Evolutionary conservation across 257 asterid species (phyloP), one percentile per base, ranked within the genome.

Genomic region (Knoxia roxburghii): DNA sequence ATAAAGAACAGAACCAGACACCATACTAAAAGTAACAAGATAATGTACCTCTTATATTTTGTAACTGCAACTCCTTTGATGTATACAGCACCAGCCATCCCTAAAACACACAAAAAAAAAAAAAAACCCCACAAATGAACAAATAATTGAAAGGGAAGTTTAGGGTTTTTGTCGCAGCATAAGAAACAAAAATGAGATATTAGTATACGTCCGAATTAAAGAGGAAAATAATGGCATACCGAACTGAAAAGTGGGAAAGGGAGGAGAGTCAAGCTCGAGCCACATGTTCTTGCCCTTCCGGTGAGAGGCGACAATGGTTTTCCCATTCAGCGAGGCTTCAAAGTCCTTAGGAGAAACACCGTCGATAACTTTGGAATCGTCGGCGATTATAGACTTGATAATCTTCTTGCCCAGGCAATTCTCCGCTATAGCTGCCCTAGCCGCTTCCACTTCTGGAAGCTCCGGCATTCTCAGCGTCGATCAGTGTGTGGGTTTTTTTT

Each of bases 221-320:
- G 27, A 20, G 27, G 12, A 24, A 27, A 46, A 17, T 30, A 24
- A 70, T 77, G 60, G 10, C 53, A 33, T 80, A 94, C 99, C 99
- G 70, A 90, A 94, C 71, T 90, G 99, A 77, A 94, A 94, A 76
- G 96, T 78, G 52, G 99, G 99, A 54, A 86, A 87, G 32, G 99
- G 99, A 72, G 95, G 96, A 23, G 95, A 90, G 77, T 94, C 95
- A 37, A 94, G 95, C 82, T 87, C 78, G 67, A 94, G 73, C 99
- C 99, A 94, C 97, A 94, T 88, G 80, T 94, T 90, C 68, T 94
- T 94, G 35, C 99, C 99, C 89, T 94, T 94, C 8, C 99, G 96
- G 51, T 81, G 90, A 69, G 95, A 92, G 29, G 95, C 96, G 58
- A 94, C 83, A 29, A 94, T 86, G 11, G 92, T 84, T 80, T 94